These are phyloP conservation scores for Hansfordia pulvinata DNA, from an alignment of 2,329 filamentous ascomycete species.

Conservation along the genomic window DNA sequence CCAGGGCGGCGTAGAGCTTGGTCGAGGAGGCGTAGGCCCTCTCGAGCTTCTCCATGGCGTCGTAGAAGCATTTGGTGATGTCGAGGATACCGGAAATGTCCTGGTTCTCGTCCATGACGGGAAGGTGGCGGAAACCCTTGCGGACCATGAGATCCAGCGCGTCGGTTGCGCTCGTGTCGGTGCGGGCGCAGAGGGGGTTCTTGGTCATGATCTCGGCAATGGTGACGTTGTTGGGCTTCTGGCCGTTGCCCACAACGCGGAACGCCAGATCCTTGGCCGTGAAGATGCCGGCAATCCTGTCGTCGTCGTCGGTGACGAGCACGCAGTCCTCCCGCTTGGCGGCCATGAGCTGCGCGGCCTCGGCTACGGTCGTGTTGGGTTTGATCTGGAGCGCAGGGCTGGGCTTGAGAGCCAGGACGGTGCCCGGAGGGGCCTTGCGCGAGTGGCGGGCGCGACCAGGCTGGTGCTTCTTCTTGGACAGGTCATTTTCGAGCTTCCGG, in stretches of 20 bases:
- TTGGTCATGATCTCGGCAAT: conserved; percentile 99
- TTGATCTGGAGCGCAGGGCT: conserved; percentile 97
- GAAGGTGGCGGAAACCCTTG: conserved; percentile 93
- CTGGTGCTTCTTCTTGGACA: conserved; percentile 91
- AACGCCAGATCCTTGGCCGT: conserved; percentile 98
- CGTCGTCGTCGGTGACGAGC: conserved; percentile 92
- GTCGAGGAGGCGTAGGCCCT: conserved; percentile 95
- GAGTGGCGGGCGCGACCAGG: conserved; percentile 67
- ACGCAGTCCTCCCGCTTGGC: conserved; percentile 98
- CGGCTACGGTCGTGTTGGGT: conserved; percentile 81
- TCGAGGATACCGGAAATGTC: conserved; percentile 96
- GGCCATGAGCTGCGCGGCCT: conserved; percentile 96
- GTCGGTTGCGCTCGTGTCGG: conserved; percentile 95
- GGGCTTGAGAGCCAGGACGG: conserved; percentile 87
- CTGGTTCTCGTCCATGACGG: conserved; percentile 99
- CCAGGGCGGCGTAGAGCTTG: conserved; percentile 91
- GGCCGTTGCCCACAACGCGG: conserved; percentile 80
- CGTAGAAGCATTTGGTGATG: conserved; percentile 99
- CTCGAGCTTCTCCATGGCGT: conserved; percentile 99
- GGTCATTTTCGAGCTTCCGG: conserved; percentile 89
- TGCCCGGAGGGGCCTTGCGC: conserved; percentile 89
- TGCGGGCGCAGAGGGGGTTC: conserved; percentile 93
- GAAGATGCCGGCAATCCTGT: conserved; percentile 96
- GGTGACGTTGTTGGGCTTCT: conserved; percentile 79
- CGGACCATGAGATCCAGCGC: conserved; percentile 95